A percentile compares a stretch with the other conserved stretches of the same genome.
Conservation (phyloP, 768 basidiomycete species). For the Termitomyces titanicus region DNA sequence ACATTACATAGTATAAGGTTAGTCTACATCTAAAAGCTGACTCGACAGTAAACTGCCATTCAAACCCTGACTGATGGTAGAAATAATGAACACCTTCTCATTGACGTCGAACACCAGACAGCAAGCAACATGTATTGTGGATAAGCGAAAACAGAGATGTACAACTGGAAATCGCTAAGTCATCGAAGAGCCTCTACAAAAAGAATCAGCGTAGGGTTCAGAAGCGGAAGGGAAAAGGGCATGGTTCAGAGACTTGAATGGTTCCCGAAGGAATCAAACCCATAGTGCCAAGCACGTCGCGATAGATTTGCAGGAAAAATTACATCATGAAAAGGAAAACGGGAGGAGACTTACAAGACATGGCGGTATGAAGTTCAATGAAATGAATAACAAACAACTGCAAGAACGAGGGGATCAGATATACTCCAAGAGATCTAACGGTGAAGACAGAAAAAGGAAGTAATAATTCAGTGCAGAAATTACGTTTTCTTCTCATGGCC, state of each 20-base stretch:
- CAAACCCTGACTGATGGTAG: too few relatives aligned
- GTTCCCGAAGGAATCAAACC: constrained; percentile 64
- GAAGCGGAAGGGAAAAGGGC: neutral
- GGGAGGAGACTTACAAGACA: constrained; percentile 23
- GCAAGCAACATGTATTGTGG: too few relatives aligned
- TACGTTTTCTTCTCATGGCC: constrained; percentile 54
- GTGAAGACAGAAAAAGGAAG: neutral
- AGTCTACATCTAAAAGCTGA: too few relatives aligned
- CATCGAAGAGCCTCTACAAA: neutral
- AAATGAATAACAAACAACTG: too few relatives aligned
- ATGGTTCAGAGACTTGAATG: constrained; percentile 82
- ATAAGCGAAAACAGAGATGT: too few relatives aligned
- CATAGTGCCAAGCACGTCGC: constrained; percentile 64
- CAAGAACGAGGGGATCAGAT: too few relatives aligned
- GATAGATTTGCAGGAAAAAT: constrained; percentile 36
- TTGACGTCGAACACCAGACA: too few relatives aligned
- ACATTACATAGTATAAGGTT: too few relatives aligned
- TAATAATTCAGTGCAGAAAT: constrained; percentile 34
- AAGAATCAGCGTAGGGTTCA: neutral
- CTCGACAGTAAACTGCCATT: too few relatives aligned
- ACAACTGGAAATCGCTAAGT: neutral
- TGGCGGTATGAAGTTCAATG: neutral
- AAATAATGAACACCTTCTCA: too few relatives aligned
- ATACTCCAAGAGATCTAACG: too few relatives aligned
- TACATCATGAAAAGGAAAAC: constrained; percentile 34